Evolutionary conservation across 176 grass and related monocot species (phyloP), one percentile per base, ranked within the genome.

Genomic region (Rhipidocladum racemiflorum): DNA sequence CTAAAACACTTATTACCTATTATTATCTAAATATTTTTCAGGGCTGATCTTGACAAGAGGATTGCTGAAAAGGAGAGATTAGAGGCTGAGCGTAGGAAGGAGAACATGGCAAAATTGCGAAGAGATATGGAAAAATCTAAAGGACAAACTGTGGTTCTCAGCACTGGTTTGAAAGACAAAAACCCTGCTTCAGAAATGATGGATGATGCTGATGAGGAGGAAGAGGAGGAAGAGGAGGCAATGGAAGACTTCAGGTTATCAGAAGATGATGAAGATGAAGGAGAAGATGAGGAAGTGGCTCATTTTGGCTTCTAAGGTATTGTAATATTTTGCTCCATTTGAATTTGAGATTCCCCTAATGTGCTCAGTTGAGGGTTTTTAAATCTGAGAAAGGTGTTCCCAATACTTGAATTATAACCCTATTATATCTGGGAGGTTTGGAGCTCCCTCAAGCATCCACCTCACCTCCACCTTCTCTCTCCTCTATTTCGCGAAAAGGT

Each of bases 31-130:
- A 73, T 74, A n/a, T 15, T 23, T 70, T 78, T 42, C 67, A 95
- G 95, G 87, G 90, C 84, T 95, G 95, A 95, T 76, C 86, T 98
- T 74, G 95, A 98, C 74, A 98, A 91, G 81, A 95, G 92, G 86
- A 86, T 91, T 79, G 88, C 90, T 75, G 92, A 95, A 72, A 98
- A 95, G 63, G 90, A 91, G 56, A 87, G 86, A 69, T 39, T 95
- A 61, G 90, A 98, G 66, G 71, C 81, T 57, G 90, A 98, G 59
- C 86, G 84, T 17, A 85, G 86, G 76, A 93, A 81, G 64, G 88
- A 88, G 74, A 93, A 94, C 79, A 90, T 95, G 87, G 95, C 92
- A 78, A 98, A 51, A 61, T 81, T 98, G 76, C 76, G 68, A 53
- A 92, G 85, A 88, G 95, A 94, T 85, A 93, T 94, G 95, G 85